Conservation (phyloP, 768 basidiomycete species). For the Lentinula edodes region DNA sequence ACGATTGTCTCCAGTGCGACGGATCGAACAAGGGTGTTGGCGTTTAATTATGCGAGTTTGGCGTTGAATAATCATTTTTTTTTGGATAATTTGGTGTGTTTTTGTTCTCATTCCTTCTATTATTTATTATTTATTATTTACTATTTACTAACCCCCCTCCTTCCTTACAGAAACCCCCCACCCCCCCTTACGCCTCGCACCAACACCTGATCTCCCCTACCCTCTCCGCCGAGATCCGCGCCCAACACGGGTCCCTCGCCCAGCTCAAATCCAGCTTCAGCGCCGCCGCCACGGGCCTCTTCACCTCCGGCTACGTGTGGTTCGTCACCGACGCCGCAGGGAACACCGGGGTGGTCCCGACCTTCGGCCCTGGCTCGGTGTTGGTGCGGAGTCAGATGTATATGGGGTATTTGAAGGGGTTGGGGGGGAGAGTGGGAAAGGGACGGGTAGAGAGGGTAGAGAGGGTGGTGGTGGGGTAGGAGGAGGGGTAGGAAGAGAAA, state of each 20-base stretch:
- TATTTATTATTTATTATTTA: no score
- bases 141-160: no score
- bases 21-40: conserved; percentile 52
- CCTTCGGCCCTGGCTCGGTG: conserved; percentile 85
- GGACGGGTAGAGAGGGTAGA: no score
- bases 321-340: conserved; percentile 67
- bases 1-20: conserved; percentile 66
- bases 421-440: neutral
- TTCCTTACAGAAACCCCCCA: conserved; percentile 28
- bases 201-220: conserved; percentile 29
- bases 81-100: conserved; percentile 75
- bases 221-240: conserved; percentile 30
- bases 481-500: neutral
- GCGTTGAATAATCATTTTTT: conserved; percentile 97
- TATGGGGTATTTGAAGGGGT: conserved; percentile 19
- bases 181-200: conserved; percentile 25
- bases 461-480: no score
- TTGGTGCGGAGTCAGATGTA: conserved; percentile 61
- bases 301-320: conserved; percentile 82
- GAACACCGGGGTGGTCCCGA: conserved; percentile 68
- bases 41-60: conserved; percentile 88
- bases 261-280: conserved; percentile 72
- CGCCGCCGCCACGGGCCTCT: conserved; percentile 73
- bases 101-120: no score
- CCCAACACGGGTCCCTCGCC: conserved; percentile 56